Evolutionary conservation across 805 yeast species (phyloP), one percentile per base, ranked within the genome.

Genomic region (Metschnikowia matae): DNA sequence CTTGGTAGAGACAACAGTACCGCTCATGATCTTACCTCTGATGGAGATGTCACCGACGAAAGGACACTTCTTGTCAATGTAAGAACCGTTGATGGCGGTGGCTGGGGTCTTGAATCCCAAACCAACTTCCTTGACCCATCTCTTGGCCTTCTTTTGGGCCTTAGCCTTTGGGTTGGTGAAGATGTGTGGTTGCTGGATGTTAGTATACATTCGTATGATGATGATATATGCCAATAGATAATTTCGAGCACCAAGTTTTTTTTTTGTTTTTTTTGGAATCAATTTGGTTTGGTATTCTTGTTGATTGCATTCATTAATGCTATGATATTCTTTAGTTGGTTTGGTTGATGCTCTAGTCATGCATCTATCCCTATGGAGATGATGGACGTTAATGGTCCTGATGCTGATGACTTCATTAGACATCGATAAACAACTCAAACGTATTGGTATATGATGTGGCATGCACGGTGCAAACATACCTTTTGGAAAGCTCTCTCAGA

Each of bases 401-500:
- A 26, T 26, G 29, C 11, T 26, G 29, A 26, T 26, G 29, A 8
- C 29, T 26, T 26, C 29, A 26, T 26, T 11, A 26, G 29, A 10
- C 29, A 10, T 21, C 29, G 17, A 6, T 4, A 26, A 13, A 6
- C 6, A n/a, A 6, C 31, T 18, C 29, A 41, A 31, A 14, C 35
- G 7, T 31, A n/a, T 10, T 8, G 26, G 14, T 15, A 41, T 11
- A 13, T 7, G 15, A n/a, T 20, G 18, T 20, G 17, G 1, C 11
- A 15, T 17, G 18, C 44, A 18, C 37, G 43, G 29, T 13, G 43
- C 10, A 17, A 44, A 78, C 95, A 76, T 83, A 89, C 96, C 95
- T 94, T 94, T 86, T 94, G 99, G 96, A 87, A 94, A 90, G 99
- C 99, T 83, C 96, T 92, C 86, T 94, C 99, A 77, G 97, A 87